Evolutionary conservation across 129 eudicot species (phyloP), one percentile per base, ranked within the genome.

Genomic region (Solidago caesia): DNA sequence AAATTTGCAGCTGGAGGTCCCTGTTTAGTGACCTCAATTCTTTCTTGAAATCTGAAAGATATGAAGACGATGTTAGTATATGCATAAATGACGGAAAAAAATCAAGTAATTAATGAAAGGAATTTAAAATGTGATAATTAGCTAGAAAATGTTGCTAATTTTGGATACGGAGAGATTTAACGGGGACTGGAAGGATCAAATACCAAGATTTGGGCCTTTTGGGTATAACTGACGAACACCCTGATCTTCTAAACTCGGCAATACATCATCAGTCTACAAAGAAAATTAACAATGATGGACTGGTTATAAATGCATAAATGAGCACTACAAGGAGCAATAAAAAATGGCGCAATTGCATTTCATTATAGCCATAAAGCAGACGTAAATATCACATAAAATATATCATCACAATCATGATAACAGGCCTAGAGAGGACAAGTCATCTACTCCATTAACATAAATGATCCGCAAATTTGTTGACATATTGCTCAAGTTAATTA

Each of bases 151-250:
- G 64, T n/a, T 33, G 44, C 41, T 3, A 42, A 7, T 41, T 51
- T 6, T 11, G 8, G 15, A 46, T n/a, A 15, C 6, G 25, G 7
- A 29, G 44, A 21, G 33, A 2, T 27, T 56, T 67, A 53, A 16
- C 14, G 27, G 71, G 41, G 64, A 63, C 44, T 13, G 43, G 29
- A 61, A 63, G 27, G 62, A 68, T 68, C 8, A 57, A 73, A 75
- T 85, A 92, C 98, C 96, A 81, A 88, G 77, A 82, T 86, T 88
- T 39, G 94, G 95, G 62, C 92, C 92, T 77, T 84, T 86, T 8
- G 96, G 96, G 83, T 93, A 93, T 83, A 93, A 76, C 45, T 88
- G 96, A 26, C 96, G 91, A 67, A 90, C 96, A 45, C 97, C 96
- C 76, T 90, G 98, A 58, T 93, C 98, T 76, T 93, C 98, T 81